A percentile compares a stretch with the other conserved stretches of the same genome.
Conservation (phyloP, 2,329 filamentous ascomycete species). For the Phyllosticta capitalensis region DNA sequence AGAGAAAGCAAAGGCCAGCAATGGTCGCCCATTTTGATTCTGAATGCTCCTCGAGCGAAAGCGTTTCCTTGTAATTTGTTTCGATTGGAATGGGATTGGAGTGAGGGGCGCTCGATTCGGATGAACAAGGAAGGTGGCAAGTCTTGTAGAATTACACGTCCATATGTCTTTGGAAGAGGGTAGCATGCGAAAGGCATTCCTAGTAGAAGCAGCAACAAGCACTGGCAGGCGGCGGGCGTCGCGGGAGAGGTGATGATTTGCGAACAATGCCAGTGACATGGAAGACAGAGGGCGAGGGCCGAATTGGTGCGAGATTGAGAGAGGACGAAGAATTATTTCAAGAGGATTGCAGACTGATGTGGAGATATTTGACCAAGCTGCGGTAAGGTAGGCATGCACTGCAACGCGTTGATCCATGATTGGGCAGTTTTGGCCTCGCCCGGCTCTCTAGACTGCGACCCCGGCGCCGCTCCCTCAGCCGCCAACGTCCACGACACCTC, state of each 20-base stretch:
- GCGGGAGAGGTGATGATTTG: neutral
- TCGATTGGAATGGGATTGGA: neutral
- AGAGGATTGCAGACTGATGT: too few species aligned
- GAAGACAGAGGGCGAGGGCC: neutral
- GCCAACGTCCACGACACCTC: neutral
- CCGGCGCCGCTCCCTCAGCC: neutral
- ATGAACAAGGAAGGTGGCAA: neutral
- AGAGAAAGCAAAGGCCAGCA: slow-evolving; percentile 24
- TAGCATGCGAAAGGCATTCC: neutral
- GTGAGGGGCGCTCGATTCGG: neutral
- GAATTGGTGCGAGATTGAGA: neutral
- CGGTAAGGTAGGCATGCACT: neutral
- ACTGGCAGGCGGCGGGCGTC: neutral
- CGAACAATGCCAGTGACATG: neutral
- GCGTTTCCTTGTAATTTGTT: neutral
- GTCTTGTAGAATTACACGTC: neutral
- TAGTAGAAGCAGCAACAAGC: neutral
- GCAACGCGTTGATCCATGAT: neutral
- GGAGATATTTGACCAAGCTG: neutral
- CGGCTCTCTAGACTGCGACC: neutral
- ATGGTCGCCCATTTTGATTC: slow-evolving; percentile 18
- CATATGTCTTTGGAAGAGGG: neutral
- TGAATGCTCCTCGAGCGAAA: neutral
- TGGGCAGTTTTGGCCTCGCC: neutral
- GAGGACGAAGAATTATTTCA: neutral